Conservation (phyloP, 116 monocot genomes). For the Papilionanthe hybrid region DNA sequence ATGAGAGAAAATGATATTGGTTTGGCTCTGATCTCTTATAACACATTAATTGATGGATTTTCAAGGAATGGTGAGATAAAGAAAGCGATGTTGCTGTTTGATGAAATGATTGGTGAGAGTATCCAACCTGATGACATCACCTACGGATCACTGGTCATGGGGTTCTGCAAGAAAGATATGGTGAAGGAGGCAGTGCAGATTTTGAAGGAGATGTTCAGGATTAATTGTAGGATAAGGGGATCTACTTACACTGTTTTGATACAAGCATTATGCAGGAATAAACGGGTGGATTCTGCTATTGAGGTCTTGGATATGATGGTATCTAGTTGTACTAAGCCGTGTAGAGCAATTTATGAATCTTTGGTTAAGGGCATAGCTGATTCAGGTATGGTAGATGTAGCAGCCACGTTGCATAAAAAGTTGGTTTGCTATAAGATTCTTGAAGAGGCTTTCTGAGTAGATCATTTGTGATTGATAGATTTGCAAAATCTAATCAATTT, state of each 20-base stretch:
- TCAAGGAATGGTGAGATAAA: conserved; percentile 59
- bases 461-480: background rate
- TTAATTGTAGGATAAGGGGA: conserved; percentile 40
- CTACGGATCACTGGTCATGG: conserved; percentile 58
- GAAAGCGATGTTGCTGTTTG: conserved; percentile 54
- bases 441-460: conserved; percentile 8
- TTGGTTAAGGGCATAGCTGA: conserved; percentile 47
- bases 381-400: conserved; percentile 48
- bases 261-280: conserved; percentile 52
- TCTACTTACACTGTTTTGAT: conserved; percentile 54
- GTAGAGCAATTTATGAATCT: conserved; percentile 34
- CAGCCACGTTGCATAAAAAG: conserved; percentile 31
- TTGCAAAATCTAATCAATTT: background rate
- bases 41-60: conserved; percentile 71
- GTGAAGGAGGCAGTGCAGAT: conserved; percentile 47
- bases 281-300: conserved; percentile 34
- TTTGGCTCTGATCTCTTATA: conserved; percentile 65
- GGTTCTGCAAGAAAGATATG: conserved; percentile 61
- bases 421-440: conserved; percentile 48
- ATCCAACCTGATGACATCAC: conserved; percentile 67
- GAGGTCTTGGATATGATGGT: conserved; percentile 62
- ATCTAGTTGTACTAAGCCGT: conserved; percentile 25
- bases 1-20: conserved; percentile 33
- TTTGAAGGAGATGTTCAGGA: conserved; percentile 43
- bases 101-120: conserved; percentile 59